A percentile compares a stretch with the other conserved stretches of the same genome.
Evolutionary conservation across 2,329 filamentous ascomycete species (phyloP).

Genomic region (Aspergillus neotritici): DNA sequence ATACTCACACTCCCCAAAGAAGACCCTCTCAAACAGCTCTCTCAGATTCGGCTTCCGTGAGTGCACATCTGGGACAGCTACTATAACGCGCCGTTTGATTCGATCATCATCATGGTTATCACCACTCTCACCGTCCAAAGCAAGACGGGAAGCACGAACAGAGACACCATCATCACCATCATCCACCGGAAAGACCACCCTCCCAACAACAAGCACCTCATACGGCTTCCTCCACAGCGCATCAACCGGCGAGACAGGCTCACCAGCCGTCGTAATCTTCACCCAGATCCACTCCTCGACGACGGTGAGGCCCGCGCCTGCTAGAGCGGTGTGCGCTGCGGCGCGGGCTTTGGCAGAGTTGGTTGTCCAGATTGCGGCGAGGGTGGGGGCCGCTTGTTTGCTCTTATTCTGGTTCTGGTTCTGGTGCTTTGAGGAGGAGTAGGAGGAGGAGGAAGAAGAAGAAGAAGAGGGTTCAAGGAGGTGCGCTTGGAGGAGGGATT

Average conservation of each 20-base stretch:
- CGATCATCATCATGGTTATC: slow-evolving; percentile 3
- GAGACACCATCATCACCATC: slow-evolving; percentile 11
- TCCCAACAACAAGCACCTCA: slow-evolving; percentile 51
- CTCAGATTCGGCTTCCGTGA: slow-evolving; percentile 61
- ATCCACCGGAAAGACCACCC: slow-evolving; percentile 13
- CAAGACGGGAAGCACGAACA: too few relatives aligned
- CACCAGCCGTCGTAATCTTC: slow-evolving; percentile 52
- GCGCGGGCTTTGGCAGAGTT: slow-evolving; percentile 50
- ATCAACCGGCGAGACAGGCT: slow-evolving; percentile 48
- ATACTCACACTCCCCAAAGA: slow-evolving; percentile 38
- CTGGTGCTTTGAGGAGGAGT: too few relatives aligned
- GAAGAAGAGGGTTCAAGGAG: slow-evolving; percentile 23
- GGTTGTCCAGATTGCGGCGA: slow-evolving; percentile 58
- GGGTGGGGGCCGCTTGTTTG: slow-evolving; percentile 12
- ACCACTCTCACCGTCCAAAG: neutral
- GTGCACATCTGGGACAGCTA: slow-evolving; percentile 58
- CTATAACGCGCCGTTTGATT: slow-evolving; percentile 47
- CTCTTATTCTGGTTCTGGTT: too few relatives aligned
- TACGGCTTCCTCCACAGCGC: slow-evolving; percentile 57
- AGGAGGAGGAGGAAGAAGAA: neutral
- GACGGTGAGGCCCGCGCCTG: slow-evolving; percentile 44
- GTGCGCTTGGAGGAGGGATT: slow-evolving; percentile 42
- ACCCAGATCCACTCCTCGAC: slow-evolving; percentile 61
- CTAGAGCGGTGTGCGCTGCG: slow-evolving; percentile 41
- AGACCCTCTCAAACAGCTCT: slow-evolving; percentile 46